Evolutionary conservation across 2,329 filamentous ascomycete species (phyloP).

Genomic region (Ophiosphaerella herpotricha): DNA sequence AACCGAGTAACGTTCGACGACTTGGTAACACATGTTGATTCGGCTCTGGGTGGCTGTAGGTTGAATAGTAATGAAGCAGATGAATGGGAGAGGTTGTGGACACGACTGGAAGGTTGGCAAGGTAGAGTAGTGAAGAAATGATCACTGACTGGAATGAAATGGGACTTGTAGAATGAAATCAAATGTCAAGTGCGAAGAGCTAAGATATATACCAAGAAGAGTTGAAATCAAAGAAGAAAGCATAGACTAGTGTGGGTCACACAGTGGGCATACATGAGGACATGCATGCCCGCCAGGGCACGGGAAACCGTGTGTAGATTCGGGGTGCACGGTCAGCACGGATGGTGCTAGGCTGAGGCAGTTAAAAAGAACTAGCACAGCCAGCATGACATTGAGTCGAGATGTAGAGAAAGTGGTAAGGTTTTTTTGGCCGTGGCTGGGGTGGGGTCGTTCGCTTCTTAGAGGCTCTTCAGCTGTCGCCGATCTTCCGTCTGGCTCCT

Average conservation of each 20-base stretch:
- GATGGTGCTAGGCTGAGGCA: constrained; percentile 35
- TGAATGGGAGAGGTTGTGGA: neutral
- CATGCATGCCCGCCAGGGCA: constrained; percentile 43
- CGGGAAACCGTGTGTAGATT: constrained; percentile 38
- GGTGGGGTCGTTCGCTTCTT: constrained; percentile 32
- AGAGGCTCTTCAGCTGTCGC: constrained; percentile 39
- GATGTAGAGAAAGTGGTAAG: constrained; percentile 32
- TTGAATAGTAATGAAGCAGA: constrained; percentile 4
- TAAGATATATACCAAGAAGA: constrained; percentile 41
- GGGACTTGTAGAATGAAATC: constrained; percentile 15
- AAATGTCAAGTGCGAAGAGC: constrained; percentile 23
- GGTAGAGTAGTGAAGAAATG: constrained; percentile 14
- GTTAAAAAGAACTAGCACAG: constrained; percentile 40
- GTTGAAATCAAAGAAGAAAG: constrained; percentile 21
- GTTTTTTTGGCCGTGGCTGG: constrained; percentile 33
- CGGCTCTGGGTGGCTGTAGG: neutral
- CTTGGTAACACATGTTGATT: constrained; percentile 77
- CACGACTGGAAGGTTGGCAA: constrained; percentile 8
- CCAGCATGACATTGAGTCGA: constrained; percentile 38
- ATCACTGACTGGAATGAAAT: constrained; percentile 14
- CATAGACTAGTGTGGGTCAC: constrained; percentile 28
- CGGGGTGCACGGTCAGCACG: constrained; percentile 42
- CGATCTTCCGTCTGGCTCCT: constrained; percentile 17
- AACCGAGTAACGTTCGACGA: constrained; percentile 83
- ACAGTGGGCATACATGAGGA: constrained; percentile 34